phyloP scores from a whole-genome alignment of 2,329 filamentous ascomycete species.

The Tolypocladium album region DNA sequence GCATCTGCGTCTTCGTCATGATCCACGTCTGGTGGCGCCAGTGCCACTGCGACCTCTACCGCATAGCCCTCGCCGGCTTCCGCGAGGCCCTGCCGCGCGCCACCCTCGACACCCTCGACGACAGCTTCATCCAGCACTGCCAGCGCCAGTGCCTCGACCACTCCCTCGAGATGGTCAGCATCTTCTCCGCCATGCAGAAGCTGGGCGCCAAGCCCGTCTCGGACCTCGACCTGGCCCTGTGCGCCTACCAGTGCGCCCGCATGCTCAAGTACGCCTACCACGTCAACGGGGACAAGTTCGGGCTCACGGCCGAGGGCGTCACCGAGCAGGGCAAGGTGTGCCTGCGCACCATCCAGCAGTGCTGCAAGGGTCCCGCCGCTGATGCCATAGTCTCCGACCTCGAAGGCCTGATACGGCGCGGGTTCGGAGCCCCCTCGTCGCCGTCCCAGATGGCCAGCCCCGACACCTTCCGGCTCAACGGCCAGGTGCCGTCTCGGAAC shows the following conservation, averaged over 20 bases:
- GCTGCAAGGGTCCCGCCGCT: slow-evolving; percentile 39
- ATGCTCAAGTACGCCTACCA: slow-evolving; percentile 42
- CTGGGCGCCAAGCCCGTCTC: slow-evolving; percentile 41
- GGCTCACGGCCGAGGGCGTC: slow-evolving; percentile 33
- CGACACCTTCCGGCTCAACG: slow-evolving; percentile 5
- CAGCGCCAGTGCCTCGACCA: slow-evolving; percentile 42
- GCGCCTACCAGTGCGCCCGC: slow-evolving; percentile 43
- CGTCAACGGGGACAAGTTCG: slow-evolving; percentile 29
- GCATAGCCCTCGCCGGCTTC: slow-evolving; percentile 39
- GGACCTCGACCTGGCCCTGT: slow-evolving; percentile 44
- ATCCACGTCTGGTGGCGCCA: slow-evolving; percentile 50
- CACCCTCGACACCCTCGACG: slow-evolving; percentile 33
- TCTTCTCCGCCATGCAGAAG: slow-evolving; percentile 40
- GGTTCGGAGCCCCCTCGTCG: slow-evolving; percentile 18
- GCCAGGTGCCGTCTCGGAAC: slow-evolving; percentile 4
- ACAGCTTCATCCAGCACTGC: slow-evolving; percentile 37
- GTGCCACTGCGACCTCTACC: slow-evolving; percentile 46
- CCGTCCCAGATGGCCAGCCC: slow-evolving; percentile 7
- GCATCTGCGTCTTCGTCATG: slow-evolving; percentile 48
- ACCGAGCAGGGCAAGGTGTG: slow-evolving; percentile 40
- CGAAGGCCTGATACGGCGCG: slow-evolving; percentile 38
- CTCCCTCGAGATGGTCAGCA: slow-evolving; percentile 42
- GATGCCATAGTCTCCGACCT: slow-evolving; percentile 35
- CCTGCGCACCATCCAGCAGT: slow-evolving; percentile 37
- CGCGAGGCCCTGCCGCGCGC: slow-evolving; percentile 37